These are phyloP conservation scores for Phtheirospermum japonicum DNA, from an alignment of 257 asterid species.

Conservation along the genomic window DNA sequence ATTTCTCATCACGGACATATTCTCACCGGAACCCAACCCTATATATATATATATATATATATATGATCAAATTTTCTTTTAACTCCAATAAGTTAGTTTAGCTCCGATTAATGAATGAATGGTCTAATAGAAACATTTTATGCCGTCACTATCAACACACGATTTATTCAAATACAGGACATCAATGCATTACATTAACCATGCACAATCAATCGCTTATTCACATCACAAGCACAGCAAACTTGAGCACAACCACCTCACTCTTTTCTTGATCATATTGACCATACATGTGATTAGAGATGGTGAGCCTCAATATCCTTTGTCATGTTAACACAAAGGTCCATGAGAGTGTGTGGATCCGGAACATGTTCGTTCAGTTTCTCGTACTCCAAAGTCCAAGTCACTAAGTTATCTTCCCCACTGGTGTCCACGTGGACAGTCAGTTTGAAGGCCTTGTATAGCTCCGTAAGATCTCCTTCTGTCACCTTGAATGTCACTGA, in stretches of 20 bases:
- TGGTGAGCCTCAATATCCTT: no score
- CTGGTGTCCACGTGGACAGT: slow-evolving; percentile 33
- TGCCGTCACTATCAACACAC: not conserved
- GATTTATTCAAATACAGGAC: not conserved
- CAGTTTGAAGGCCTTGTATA: slow-evolving; percentile 31
- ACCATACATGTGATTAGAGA: no score
- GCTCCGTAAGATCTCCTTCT: slow-evolving; percentile 44
- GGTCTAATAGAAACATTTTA: no score
- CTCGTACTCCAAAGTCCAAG: slow-evolving; percentile 47
- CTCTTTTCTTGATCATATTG: no score
- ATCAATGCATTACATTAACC: not conserved
- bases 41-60: no score
- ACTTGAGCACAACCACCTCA: not conserved
- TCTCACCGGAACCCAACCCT: no score
- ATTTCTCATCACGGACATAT: no score
- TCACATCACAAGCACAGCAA: not conserved
- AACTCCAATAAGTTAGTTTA: no score
- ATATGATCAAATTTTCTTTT: no score
- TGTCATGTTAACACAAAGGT: slow-evolving; percentile 17
- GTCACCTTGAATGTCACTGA: slow-evolving; percentile 34
- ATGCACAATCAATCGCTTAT: not conserved
- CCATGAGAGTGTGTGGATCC: slow-evolving; percentile 35
- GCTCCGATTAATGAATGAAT: no score
- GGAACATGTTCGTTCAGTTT: slow-evolving; percentile 34
- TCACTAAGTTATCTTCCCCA: slow-evolving; percentile 34